phyloP scores from a whole-genome alignment of 2,329 filamentous ascomycete species.

The Fusarium staphyleae region DNA sequence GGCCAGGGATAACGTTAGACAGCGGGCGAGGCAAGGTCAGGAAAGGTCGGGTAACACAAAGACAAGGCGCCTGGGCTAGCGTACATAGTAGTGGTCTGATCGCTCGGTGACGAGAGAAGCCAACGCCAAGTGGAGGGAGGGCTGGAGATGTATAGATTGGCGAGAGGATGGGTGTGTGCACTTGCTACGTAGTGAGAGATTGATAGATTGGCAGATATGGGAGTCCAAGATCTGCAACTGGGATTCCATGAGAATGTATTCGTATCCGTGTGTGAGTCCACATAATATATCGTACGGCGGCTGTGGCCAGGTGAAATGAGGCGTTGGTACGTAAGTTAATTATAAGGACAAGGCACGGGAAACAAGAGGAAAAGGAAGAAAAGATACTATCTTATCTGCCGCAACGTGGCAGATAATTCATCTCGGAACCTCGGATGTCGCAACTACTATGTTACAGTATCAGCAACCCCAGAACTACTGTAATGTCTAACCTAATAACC shows the following conservation, averaged over 20 bases:
- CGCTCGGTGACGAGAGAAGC: conserved; percentile 6
- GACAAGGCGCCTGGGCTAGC: conserved; percentile 23
- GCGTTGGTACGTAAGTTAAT: no score
- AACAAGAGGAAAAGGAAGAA: not conserved
- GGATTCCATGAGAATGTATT: conserved; percentile 10
- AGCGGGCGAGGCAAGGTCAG: conserved; percentile 28
- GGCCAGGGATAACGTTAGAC: conserved; percentile 20
- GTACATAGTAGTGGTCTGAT: conserved; percentile 23
- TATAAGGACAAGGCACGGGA: no score
- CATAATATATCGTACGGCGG: conserved; percentile 29
- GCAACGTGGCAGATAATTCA: conserved; percentile 4
- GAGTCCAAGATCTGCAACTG: conserved; percentile 20
- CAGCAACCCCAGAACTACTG: not conserved
- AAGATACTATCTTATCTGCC: no score
- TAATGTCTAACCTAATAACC: no score
- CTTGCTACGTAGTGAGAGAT: conserved; percentile 10
- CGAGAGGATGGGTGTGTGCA: conserved; percentile 25
- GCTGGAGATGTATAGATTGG: conserved; percentile 26
- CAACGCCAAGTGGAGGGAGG: conserved; percentile 28
- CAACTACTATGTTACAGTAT: not conserved
- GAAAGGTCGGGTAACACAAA: conserved; percentile 37
- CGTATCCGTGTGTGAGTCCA: not conserved
- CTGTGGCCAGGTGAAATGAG: conserved; percentile 7
- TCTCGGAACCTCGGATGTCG: no score
- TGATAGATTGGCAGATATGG: not conserved